phyloP scores from a whole-genome alignment of 345 rosid genomes.

The Gossypium arboreum region DNA sequence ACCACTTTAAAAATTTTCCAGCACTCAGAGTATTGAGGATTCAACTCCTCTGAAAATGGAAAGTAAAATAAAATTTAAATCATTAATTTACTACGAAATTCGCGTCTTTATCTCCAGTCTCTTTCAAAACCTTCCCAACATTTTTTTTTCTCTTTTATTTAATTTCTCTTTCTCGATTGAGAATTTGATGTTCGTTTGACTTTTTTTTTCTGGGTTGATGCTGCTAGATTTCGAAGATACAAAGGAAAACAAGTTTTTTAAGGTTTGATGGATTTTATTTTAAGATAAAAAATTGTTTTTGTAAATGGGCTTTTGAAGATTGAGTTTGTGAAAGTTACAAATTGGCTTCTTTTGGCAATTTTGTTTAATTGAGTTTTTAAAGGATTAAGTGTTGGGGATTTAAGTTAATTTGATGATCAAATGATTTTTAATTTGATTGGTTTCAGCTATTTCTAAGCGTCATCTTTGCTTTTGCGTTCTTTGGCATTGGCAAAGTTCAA shows the following conservation, averaged over 20 bases:
- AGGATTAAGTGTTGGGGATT: neutral
- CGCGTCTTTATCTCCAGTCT: neutral
- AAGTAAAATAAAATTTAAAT: neutral
- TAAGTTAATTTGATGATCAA: neutral
- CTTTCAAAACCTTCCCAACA: neutral
- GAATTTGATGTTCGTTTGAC: neutral
- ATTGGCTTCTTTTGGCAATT: neutral
- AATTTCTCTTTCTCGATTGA: neutral
- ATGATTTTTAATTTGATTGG: neutral
- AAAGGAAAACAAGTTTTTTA: neutral
- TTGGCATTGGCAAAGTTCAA: too few relatives aligned
- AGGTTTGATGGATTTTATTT: neutral
- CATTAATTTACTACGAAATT: conserved; percentile 1
- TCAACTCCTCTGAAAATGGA: neutral
- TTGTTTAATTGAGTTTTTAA: neutral
- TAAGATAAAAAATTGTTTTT: neutral
- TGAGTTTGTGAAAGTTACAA: neutral
- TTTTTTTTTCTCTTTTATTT: neutral
- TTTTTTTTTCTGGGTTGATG: neutral
- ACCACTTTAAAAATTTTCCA: neutral
- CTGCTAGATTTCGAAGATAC: conserved; percentile 1
- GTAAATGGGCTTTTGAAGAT: neutral
- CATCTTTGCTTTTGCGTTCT: neutral
- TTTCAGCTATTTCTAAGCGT: neutral
- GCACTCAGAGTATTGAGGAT: neutral